Conservation (phyloP, 2,329 filamentous ascomycete species). For the Phialemoniopsis sp. region DNA sequence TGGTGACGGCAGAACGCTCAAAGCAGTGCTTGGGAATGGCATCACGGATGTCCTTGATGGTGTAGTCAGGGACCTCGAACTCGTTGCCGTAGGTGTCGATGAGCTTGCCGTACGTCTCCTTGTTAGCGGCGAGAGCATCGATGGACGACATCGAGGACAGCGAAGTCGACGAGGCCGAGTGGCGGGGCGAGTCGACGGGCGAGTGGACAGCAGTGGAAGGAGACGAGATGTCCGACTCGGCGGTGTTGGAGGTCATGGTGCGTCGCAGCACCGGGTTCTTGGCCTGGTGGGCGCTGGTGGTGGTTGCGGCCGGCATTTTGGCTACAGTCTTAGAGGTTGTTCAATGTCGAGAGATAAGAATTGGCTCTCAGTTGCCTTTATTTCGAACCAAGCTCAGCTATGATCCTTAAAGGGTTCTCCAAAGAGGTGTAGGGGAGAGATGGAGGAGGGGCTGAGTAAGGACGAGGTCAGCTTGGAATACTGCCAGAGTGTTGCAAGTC, state of each 20-base stretch:
- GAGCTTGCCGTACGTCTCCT: slow-evolving; percentile 57
- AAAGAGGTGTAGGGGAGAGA: too few species aligned
- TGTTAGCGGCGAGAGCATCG: slow-evolving; percentile 56
- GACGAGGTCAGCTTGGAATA: too few species aligned
- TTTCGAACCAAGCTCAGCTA: too few species aligned
- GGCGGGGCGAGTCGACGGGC: slow-evolving; percentile 55
- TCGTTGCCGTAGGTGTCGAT: slow-evolving; percentile 92
- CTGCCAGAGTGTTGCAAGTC: too few species aligned
- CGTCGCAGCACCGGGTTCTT: slow-evolving; percentile 42
- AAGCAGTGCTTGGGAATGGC: slow-evolving; percentile 98
- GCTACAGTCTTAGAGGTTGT: neutral
- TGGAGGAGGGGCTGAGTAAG: too few species aligned
- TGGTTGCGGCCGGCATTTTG: slow-evolving; percentile 41
- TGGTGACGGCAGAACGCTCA: slow-evolving; percentile 72
- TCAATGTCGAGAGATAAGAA: too few species aligned
- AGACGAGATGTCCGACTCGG: slow-evolving; percentile 38
- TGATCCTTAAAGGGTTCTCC: too few species aligned
- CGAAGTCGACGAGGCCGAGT: slow-evolving; percentile 78
- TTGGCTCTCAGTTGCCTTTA: too few species aligned
- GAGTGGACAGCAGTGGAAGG: slow-evolving; percentile 55
- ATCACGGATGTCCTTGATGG: slow-evolving; percentile 95
- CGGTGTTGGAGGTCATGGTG: slow-evolving; percentile 34
- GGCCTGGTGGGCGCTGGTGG: slow-evolving; percentile 34
- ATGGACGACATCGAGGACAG: slow-evolving; percentile 82
- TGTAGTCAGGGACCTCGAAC: slow-evolving; percentile 91